Percentiles rank a stretch among this genome's conserved stretches.
Conservation (phyloP, 73 alveolate species). For the Paramecium primaurelia region DNA sequence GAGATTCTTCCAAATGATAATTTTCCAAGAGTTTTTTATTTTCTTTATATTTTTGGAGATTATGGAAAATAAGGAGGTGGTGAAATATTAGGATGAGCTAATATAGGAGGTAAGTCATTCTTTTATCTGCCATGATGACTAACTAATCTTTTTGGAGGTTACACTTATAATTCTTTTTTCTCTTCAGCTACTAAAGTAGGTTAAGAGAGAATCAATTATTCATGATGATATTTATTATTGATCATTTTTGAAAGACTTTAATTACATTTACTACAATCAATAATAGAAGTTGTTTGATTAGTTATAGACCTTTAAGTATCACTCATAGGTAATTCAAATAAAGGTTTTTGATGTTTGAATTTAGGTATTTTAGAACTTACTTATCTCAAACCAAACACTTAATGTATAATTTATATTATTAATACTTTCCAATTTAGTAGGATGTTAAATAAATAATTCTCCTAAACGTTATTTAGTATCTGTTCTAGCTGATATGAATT, state of each 20-base stretch:
- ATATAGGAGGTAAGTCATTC: not conserved
- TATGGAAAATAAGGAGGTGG: not conserved
- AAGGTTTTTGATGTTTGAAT: not conserved
- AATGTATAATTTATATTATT: not conserved
- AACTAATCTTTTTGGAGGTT: not conserved
- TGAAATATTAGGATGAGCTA: not conserved
- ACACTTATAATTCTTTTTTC: not conserved
- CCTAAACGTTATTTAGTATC: slow-evolving; percentile 16
- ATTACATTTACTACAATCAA: not conserved
- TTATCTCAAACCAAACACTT: slow-evolving; percentile 32
- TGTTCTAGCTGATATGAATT: slow-evolving; percentile 26
- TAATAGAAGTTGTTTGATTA: not conserved
- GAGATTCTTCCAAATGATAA: not conserved
- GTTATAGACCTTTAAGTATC: not conserved
- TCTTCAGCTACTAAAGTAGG: slow-evolving; percentile 7
- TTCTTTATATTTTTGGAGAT: not conserved
- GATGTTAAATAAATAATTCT: not conserved
- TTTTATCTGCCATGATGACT: not conserved
- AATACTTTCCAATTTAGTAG: slow-evolving; percentile 16
- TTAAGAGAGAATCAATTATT: not conserved
- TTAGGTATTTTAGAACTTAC: not conserved
- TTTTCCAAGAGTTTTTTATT: not conserved
- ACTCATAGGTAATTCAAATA: not conserved
- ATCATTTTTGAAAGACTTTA: not conserved
- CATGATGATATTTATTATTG: not conserved